Conservation (phyloP, 1,284 basidiomycete species). For the Puccinia novopanici region DNA sequence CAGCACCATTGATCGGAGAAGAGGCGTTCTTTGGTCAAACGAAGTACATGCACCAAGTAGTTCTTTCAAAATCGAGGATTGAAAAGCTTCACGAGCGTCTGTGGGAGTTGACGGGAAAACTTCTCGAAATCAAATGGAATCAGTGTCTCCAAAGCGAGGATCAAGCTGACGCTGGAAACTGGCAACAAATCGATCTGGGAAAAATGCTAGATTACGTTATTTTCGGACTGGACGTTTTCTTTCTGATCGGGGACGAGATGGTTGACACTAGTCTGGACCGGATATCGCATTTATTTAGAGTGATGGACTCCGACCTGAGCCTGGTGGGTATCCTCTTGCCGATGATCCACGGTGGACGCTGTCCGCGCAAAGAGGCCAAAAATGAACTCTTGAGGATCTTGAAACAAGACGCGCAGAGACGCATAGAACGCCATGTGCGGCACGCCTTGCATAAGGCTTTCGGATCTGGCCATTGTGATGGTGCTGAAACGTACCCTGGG, state of each 20-base stretch:
- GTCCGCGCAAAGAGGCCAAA: conserved; percentile 22
- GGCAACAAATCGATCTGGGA: conserved; percentile 25
- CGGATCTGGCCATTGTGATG: not conserved
- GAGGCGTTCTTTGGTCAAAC: conserved; percentile 50
- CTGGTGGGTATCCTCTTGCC: conserved; percentile 32
- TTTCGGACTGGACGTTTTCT: conserved; percentile 42
- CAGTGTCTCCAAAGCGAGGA: conserved; percentile 7
- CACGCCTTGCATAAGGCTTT: conserved; percentile 1
- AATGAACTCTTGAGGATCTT: conserved; percentile 33
- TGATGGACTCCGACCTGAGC: conserved; percentile 47
- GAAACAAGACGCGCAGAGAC: conserved; percentile 15
- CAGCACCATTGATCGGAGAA: conserved; percentile 35
- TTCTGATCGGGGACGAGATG: conserved; percentile 28
- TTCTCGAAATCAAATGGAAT: conserved; percentile 34
- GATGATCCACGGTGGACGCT: conserved; percentile 5
- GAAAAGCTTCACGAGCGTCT: conserved; percentile 34
- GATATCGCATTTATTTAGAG: conserved; percentile 38
- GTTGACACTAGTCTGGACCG: conserved; percentile 10
- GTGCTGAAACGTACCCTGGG: not conserved
- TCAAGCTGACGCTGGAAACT: not conserved
- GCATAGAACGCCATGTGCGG: conserved; percentile 3
- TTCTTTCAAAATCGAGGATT: conserved; percentile 27
- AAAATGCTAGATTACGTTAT: conserved; percentile 44
- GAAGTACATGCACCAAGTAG: conserved; percentile 39
- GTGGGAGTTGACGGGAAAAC: conserved; percentile 38